Base-by-base conservation (phyloP, 257 asterid genomes). In the Anisodus tanguticus region DNA sequence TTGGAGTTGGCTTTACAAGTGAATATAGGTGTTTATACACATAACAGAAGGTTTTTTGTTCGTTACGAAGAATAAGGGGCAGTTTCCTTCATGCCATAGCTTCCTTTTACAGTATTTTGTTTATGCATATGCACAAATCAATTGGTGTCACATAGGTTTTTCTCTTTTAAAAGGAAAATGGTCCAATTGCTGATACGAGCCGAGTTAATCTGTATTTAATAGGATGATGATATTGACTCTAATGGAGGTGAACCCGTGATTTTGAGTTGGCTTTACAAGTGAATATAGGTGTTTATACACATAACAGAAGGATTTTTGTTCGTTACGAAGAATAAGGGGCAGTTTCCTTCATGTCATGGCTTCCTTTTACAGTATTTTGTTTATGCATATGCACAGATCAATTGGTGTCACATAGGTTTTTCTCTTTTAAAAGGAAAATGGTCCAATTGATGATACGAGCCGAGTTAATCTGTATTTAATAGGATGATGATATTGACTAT, bases 331-430 rank as follows among this genome's bases (percentile, higher is more conserved):
- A 74, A 74, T 0, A 5, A 22, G 10, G 22, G 63, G 22, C 22
- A 51, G 63, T 76, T 19, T 13, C 43, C 81, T 51, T 51, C 51
- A 74, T 49, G 62, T n/a, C n/a, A n/a, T n/a, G n/a, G n/a, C n/a
- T n/a, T n/a, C n/a, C n/a, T n/a, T n/a, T n/a, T n/a, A n/a, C n/a
- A n/a, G n/a, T n/a, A n/a, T 39, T 39, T 39, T 39, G 2, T 39
- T 39, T 39, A 2, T 41, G 5, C 45, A 41, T 41, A 41, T 41
- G 11, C 60, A 55, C 4, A 55, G 59, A 74, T 74, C 0, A 74
- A 26, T 47, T 49, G 7, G 80, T 47, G 59, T 11, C 17, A 19
- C 47, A 72, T 47, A 47, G 11, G 17, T 19, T 43, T 72, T 19
- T 47, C 10, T 47, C 3, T 72, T 72, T 47, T 45, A 8, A 5